Percentiles rank a stretch among this genome's conserved stretches.
phyloP scores from a whole-genome alignment of 306 rosid genomes.

The Leucaena leucocephala region DNA sequence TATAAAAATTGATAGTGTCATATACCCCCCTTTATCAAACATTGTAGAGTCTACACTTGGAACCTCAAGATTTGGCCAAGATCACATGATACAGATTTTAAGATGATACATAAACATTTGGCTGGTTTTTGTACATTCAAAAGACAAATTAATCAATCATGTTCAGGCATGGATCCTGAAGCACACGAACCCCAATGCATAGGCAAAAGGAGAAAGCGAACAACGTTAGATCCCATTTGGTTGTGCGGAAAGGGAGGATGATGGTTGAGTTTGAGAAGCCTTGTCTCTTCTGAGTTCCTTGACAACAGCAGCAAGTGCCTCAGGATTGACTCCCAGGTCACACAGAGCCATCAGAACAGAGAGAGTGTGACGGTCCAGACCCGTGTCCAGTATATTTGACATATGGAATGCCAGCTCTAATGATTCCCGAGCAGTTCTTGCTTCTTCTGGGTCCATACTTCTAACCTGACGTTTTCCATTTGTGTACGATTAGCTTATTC shows the following conservation, averaged over 20 bases:
- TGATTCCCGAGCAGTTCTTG: background rate
- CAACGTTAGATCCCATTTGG: background rate
- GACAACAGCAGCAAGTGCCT: conserved; percentile 2
- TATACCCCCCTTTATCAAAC: too few relatives aligned
- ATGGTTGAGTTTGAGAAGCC: background rate
- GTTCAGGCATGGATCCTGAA: background rate
- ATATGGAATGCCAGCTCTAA: background rate
- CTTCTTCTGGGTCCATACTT: conserved; percentile 28
- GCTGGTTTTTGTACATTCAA: too few relatives aligned
- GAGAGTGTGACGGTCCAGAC: background rate
- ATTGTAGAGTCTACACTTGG: too few relatives aligned
- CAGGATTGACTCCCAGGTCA: background rate
- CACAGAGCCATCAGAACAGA: conserved; percentile 3
- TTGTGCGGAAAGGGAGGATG: background rate
- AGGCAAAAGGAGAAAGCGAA: background rate
- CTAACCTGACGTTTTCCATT: background rate
- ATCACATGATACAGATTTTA: background rate
- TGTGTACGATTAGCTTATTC: background rate
- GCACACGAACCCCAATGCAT: background rate
- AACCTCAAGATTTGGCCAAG: background rate
- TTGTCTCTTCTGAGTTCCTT: background rate
- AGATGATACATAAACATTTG: background rate
- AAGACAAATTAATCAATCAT: background rate
- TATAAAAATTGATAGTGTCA: too few relatives aligned
- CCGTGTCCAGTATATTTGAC: background rate